Base-by-base conservation (phyloP, 2,329 filamentous ascomycete genomes). In the Aspergillus sp. region DNA sequence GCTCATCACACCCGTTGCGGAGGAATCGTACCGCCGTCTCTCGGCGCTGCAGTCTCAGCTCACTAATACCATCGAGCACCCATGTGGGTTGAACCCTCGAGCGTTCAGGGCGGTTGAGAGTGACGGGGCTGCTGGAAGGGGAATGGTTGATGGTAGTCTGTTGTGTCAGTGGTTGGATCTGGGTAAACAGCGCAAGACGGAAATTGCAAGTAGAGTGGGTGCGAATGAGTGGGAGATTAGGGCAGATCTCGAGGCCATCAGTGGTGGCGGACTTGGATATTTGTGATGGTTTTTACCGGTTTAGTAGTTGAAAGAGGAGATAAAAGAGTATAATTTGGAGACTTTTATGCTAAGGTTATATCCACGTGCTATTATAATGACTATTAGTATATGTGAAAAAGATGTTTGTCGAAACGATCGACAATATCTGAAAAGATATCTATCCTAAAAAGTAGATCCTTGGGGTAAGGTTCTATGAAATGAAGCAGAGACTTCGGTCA, bases 41-140 rank as follows among this genome's bases (percentile, higher is more conserved):
- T 84, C 84, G 3, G 88, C 88, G 1, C 75, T 98, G 3, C 81
- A 90, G 42, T 86, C 84, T 3, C 90, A 94, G 63, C 76, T 98
- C 1, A 77, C 84, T 7, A 87, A 83, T 30, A 83, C 84, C 0
- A 78, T 96, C 6, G 83, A 88, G 39, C 84, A 90, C 53, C 73
- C 86, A 4, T 88, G 84, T 6, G 89, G 88, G 0, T 75, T 96
- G 44, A 97, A 97, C 67, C 86, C 89, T 2, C 83, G 86, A 47
- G 88, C 84, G 0, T 88, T 91, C 69, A 79, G 93, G 12, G 74
- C 80, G 59, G 64, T 77, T 56, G 54, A 76, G 64, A 65, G 76
- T 63, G 64, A 78, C 66, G 61, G 69, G 49, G 54, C 72, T 51
- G 48, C 79, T 71, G 55, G 79, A 1, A 74, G 86, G 15, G 83